phyloP scores from a whole-genome alignment of 164 flowering plant species.

The Macadamia integrifolia region DNA sequence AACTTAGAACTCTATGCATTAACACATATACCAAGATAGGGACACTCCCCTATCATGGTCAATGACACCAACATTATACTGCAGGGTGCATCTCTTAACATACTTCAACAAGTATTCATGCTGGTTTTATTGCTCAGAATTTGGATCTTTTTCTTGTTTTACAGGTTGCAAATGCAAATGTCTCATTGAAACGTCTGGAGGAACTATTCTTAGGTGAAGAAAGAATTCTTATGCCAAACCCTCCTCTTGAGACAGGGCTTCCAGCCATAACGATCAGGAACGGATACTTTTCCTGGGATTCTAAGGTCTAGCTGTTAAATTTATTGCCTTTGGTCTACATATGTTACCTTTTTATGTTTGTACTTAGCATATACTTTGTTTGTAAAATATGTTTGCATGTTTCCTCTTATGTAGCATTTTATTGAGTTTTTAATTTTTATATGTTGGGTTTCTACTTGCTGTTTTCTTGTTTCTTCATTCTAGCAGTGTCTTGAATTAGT shows the following conservation, averaged over 20 bases:
- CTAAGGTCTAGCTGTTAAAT: constrained; percentile 49
- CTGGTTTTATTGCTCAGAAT: background rate
- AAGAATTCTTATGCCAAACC: constrained; percentile 80
- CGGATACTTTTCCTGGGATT: constrained; percentile 92
- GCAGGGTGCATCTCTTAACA: too few species aligned
- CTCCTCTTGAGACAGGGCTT: constrained; percentile 63
- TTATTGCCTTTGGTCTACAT: background rate
- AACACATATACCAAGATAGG: too few species aligned
- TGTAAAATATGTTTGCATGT: too few species aligned
- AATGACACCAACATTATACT: too few species aligned
- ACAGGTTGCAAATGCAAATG: constrained; percentile 92
- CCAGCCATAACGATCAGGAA: constrained; percentile 86
- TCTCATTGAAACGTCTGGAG: constrained; percentile 90
- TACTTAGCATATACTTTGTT: too few species aligned
- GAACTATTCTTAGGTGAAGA: constrained; percentile 83
- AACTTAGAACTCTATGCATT: too few species aligned
- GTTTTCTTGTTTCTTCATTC: too few species aligned
- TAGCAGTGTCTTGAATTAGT: background rate
- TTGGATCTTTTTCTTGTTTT: constrained; percentile 9
- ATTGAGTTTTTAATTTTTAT: background rate
- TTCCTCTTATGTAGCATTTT: background rate
- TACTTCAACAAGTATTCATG: background rate
- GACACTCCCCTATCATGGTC: too few species aligned
- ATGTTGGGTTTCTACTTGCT: too few species aligned
- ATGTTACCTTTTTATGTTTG: background rate